These are phyloP conservation scores for Colletotrichum scovillei DNA, from an alignment of 2,329 filamentous ascomycete species.

Conservation along the genomic window DNA sequence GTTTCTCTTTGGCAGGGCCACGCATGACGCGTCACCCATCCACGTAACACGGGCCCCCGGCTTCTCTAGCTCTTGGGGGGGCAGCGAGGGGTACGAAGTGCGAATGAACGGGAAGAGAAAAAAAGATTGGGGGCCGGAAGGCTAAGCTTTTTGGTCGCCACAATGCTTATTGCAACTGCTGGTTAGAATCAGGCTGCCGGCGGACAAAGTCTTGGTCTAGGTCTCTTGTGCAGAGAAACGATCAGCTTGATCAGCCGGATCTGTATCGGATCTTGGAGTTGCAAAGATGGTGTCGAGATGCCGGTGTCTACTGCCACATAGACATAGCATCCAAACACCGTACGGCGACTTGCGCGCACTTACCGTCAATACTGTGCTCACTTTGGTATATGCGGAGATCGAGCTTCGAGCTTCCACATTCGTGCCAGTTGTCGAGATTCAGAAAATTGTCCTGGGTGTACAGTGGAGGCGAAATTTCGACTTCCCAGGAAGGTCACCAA, in stretches of 20 bases:
- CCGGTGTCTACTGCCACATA: no score
- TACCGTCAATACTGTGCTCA: not conserved
- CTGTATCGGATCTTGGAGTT: not conserved
- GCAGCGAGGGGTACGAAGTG: not conserved
- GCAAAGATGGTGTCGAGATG: not conserved
- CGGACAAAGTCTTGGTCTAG: not conserved
- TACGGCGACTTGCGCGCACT: not conserved
- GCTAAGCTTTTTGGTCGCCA: conserved; percentile 23
- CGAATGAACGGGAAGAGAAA: not conserved
- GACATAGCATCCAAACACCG: not conserved
- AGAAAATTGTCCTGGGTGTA: not conserved
- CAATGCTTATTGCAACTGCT: conserved; percentile 32
- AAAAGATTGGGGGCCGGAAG: conserved; percentile 18
- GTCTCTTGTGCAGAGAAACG: not conserved
- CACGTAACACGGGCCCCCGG: conserved; percentile 25
- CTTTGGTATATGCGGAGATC: not conserved
- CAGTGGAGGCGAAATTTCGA: not conserved
- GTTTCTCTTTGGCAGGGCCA: not conserved
- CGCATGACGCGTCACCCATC: conserved; percentile 24
- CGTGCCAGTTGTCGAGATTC: not conserved
- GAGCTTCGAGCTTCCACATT: not conserved
- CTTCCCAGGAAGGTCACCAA: not conserved
- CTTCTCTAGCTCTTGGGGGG: not conserved
- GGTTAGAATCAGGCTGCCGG: conserved; percentile 27
- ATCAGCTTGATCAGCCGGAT: not conserved